Base-by-base conservation (phyloP, 2,329 filamentous ascomycete genomes). In the Cercospora sesami region DNA sequence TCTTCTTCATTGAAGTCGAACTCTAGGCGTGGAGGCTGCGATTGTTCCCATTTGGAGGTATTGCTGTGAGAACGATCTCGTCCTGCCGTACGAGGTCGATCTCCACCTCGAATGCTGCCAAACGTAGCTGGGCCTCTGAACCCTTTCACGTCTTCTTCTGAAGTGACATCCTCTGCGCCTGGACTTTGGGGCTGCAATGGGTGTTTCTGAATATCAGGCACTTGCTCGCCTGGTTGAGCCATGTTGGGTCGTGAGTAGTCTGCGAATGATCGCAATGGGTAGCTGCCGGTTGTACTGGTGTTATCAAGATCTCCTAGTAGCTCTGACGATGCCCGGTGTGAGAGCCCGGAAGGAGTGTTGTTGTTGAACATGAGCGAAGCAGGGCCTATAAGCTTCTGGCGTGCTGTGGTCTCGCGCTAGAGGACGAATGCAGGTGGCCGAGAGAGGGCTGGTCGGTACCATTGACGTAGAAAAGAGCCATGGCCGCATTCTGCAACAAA, bases 1-100 rank as follows among this genome's bases (percentile, higher is more conserved):
- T 73, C 71, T n/a, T 68, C 65, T 16, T 63, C 60, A 31, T 59
- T 58, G 28, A 70, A 70, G 21, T 75, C 73, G 57, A 69, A 71
- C 9, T 74, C 73, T n/a, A 71, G 31, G n/a, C 57, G 65, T 14
- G 68, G 71, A 30, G 67, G 61, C 26, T 64, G 69, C 6, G 69
- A 42, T 18, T 45, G 63, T 33, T 69, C 68, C 68, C 70, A 69
- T 14, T 60, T 65, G 31, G 71, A 70, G 42, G 70, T 67, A 30
- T 65, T 71, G 57, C 71, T 73, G 12, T 64, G 64, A 21, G 68
- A 66, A n/a, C 70, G 64, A 8, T 64, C 68, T 45, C 69, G 64
- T 59, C 69, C 65, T n/a, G 51, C 53, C 6, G 64, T 61, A 33
- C 42, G 39, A 53, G 67, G 63, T 64, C 59, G 61, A 23, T 33